Percentiles rank a stretch among this genome's conserved stretches.
Conservation (phyloP, 257 asterid genomes). For the Cinchona pubescens region DNA sequence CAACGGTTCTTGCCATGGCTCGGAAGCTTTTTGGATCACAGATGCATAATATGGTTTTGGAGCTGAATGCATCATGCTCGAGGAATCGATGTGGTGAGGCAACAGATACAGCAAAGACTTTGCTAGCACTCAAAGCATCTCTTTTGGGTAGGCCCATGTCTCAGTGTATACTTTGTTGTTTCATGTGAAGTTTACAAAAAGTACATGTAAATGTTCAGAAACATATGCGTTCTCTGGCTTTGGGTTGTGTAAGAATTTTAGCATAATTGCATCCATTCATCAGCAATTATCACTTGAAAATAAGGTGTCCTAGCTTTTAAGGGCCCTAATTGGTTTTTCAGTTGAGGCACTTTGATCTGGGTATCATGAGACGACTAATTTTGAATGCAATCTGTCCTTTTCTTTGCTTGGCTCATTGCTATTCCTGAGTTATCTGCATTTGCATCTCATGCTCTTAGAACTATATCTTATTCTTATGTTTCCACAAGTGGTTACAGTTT, state of each 20-base stretch:
- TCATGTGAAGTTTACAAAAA: background rate
- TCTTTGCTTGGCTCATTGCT: background rate
- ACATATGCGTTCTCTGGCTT: background rate
- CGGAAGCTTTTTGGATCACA: constrained; percentile 80
- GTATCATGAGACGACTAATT: background rate
- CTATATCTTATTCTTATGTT: background rate
- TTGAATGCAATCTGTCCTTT: background rate
- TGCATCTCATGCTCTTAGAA: background rate
- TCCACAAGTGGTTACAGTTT: background rate
- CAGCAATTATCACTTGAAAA: no score
- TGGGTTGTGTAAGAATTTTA: background rate
- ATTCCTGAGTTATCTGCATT: background rate
- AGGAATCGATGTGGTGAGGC: constrained; percentile 94
- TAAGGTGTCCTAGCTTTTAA: background rate
- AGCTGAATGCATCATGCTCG: constrained; percentile 98
- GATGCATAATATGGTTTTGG: constrained; percentile 88
- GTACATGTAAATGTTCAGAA: background rate
- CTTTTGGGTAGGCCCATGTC: constrained; percentile 58
- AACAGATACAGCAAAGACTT: constrained; percentile 99
- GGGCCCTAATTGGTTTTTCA: background rate
- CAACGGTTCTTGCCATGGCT: constrained; percentile 87
- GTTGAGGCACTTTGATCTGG: no score
- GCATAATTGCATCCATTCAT: background rate
- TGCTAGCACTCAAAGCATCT: constrained; percentile 95
- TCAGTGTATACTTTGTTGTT: background rate